Conservation (phyloP, 768 basidiomycete species). For the Kwoniella sp. region DNA sequence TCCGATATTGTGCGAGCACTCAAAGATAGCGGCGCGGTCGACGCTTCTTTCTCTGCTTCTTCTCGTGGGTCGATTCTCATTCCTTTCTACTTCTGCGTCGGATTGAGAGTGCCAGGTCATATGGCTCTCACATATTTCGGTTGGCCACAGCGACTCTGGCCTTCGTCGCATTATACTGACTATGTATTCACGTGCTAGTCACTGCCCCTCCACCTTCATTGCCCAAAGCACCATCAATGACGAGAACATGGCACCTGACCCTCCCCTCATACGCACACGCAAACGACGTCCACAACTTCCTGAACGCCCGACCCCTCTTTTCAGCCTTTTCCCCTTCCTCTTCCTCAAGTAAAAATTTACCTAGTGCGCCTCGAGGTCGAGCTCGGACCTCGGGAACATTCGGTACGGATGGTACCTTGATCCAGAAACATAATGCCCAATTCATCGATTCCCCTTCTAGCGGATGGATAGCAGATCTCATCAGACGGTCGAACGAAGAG, state of each 20-base stretch:
- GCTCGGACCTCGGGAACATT: not conserved
- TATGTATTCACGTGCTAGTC: conserved; percentile 11
- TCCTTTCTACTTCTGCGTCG: not conserved
- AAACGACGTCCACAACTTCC: not conserved
- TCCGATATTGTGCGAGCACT: conserved; percentile 19
- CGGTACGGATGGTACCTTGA: not conserved
- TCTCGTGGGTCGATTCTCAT: conserved; percentile 10
- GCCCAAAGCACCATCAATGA: conserved; percentile 19
- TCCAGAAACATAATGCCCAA: not conserved
- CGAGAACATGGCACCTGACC: conserved; percentile 20
- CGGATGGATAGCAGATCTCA: conserved; percentile 8
- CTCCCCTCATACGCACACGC: conserved; percentile 6
- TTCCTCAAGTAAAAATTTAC: not conserved
- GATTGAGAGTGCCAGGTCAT: not conserved
- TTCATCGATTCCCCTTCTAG: not conserved
- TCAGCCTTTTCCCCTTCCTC: not conserved
- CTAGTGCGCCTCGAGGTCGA: not conserved
- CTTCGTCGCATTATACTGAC: not conserved
- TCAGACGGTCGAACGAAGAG: not conserved
- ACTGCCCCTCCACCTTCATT: conserved; percentile 26
- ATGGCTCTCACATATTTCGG: not conserved
- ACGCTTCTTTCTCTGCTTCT: conserved; percentile 12
- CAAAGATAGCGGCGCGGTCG: conserved; percentile 19
- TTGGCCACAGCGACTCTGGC: no score
- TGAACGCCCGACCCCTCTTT: conserved; percentile 17